Conservation (phyloP, 2,329 filamentous ascomycete species). For the Lachnellula willkommii region DNA sequence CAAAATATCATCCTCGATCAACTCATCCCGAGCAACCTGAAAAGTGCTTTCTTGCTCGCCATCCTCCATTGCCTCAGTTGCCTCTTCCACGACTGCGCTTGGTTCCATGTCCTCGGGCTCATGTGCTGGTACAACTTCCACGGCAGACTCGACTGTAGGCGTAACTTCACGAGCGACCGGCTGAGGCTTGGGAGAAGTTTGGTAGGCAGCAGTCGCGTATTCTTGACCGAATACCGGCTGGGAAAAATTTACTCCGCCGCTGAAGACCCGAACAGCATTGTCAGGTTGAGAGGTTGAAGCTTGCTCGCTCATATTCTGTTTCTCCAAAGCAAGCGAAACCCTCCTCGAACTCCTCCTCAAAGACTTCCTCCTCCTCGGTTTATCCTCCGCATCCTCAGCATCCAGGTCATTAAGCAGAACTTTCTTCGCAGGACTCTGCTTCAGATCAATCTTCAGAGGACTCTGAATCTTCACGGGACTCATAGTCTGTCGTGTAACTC, state of each 20-base stretch:
- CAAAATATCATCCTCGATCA: not conserved
- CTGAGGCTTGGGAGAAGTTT: not conserved
- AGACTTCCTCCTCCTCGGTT: constrained; percentile 20
- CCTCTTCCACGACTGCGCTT: not conserved
- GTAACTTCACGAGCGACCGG: not conserved
- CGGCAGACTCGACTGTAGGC: not conserved
- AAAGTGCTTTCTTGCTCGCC: not conserved
- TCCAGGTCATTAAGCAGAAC: constrained; percentile 5
- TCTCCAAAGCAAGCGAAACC: constrained; percentile 3
- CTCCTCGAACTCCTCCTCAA: constrained; percentile 20
- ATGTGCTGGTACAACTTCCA: not conserved
- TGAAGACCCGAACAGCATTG: not conserved
- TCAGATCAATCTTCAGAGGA: not conserved
- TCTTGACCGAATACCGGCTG: not conserved
- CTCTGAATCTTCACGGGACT: no score
- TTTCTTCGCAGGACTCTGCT: not conserved
- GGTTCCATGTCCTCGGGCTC: not conserved
- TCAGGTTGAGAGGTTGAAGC: not conserved
- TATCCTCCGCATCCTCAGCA: not conserved
- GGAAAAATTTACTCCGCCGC: not conserved
- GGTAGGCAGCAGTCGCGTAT: not conserved
- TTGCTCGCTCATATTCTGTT: not conserved
- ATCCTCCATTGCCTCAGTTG: not conserved
- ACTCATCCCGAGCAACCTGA: not conserved
- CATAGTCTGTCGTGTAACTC: constrained; percentile 5